Percentiles rank a stretch among this genome's conserved stretches.
Conservation (phyloP, 1,139 yeast species). For the Candida neerlandica region DNA sequence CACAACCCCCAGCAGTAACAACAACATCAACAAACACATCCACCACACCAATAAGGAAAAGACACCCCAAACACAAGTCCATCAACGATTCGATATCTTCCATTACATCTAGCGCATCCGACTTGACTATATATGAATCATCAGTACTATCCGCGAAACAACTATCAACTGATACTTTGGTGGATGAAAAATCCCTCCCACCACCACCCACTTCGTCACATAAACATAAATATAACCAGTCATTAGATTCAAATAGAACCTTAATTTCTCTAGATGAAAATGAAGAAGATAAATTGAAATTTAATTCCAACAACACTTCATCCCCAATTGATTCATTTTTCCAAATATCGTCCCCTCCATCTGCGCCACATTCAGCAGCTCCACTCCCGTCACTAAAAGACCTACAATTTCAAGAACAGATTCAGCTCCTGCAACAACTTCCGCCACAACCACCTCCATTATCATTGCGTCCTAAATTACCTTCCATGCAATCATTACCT, state of each 20-base stretch:
- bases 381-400: background rate
- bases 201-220: background rate
- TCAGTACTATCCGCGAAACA: slow-evolving; percentile 6
- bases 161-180: slow-evolving; percentile 28
- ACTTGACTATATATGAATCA: slow-evolving; percentile 20
- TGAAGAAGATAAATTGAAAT: slow-evolving; percentile 12
- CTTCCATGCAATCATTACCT: slow-evolving; percentile 8
- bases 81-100: slow-evolving; percentile 23
- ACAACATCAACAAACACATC: background rate
- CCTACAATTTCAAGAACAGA: background rate
- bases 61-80: slow-evolving; percentile 14
- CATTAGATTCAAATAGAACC: slow-evolving; percentile 10
- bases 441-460: background rate
- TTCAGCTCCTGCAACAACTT: background rate
- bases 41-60: slow-evolving; percentile 2
- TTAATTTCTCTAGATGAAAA: slow-evolving; percentile 19
- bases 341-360: slow-evolving; percentile 6
- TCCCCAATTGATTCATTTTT: slow-evolving; percentile 1
- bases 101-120: slow-evolving; percentile 21
- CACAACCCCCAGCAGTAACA: background rate
- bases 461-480: background rate
- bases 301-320: slow-evolving; percentile 9
- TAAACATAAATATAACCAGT: slow-evolving; percentile 12
- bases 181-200: slow-evolving; percentile 22
- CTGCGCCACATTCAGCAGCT: background rate